Evolutionary conservation across 2,329 filamentous ascomycete species (phyloP), one percentile per base, ranked within the genome.

Genomic region (Fusarium protoensiforme): DNA sequence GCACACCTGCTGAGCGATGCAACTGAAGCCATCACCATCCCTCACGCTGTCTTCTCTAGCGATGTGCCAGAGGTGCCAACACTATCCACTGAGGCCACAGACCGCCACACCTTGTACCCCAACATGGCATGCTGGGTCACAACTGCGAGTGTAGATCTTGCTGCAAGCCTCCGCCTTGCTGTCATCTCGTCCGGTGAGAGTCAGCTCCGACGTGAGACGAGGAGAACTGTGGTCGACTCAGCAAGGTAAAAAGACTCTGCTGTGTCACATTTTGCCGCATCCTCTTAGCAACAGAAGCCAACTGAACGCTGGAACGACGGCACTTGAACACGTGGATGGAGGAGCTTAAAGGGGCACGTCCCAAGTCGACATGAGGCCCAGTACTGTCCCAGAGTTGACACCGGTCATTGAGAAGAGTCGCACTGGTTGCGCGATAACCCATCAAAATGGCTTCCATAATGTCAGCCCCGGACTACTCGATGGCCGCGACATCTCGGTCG

Each of bases 381-480:
- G 8, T n/a, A 46, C 31, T 13, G 13, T 54, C 20, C 18, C 7
- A 20, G 9, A 7, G 39, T 60, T 10, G n/a, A 59, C 6, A 22
- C 29, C 22, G 16, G 16, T 18, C 9, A 24, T 24, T 24, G 20
- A 35, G 20, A 27, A 38, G 18, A 61, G 14, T 27, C 22, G 22
- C 9, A n/a, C 11, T 29, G 20, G 10, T 39, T 41, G 18, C 35
- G 41, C 24, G 18, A 29, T 29, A 58, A 58, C 11, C 35, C 13
- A 27, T 64, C 64, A 75, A 75, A 20, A 78, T 78, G 76, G 76
- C 75, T 39, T 78, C 76, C 54, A 74, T 75, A n/a, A 76, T 77
- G 75, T 75, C 74, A n/a, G 74, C 75, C 18, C 77, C 77, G 22
- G 77, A 77, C 54, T 78, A 78, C 69, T 78, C 77, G 3, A 76